phyloP scores from a whole-genome alignment of 345 rosid genomes.

The Camelina laxa region DNA sequence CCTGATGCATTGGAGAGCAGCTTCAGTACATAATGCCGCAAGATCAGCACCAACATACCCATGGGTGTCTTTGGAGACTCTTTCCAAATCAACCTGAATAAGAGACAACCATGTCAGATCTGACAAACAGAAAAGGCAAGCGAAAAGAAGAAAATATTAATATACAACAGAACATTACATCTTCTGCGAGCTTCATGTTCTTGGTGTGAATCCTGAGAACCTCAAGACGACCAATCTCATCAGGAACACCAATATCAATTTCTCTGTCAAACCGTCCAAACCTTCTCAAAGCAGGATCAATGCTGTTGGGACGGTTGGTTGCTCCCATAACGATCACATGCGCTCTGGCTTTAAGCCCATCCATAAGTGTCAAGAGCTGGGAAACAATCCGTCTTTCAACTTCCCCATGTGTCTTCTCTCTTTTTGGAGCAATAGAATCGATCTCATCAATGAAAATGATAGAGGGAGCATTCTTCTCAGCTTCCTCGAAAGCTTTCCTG shows the following conservation, averaged over 20 bases:
- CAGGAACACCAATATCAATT: conserved; percentile 95
- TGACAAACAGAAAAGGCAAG: neutral
- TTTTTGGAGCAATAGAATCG: conserved; percentile 74
- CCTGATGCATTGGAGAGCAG: conserved; percentile 75
- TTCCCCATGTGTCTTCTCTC: conserved; percentile 70
- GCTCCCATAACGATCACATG: conserved; percentile 97
- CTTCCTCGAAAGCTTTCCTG: conserved; percentile 77
- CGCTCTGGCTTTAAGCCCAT: conserved; percentile 87
- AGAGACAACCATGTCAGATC: conserved; percentile 14
- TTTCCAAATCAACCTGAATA: conserved; percentile 59
- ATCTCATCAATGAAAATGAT: conserved; percentile 73
- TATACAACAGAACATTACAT: conserved; percentile 53
- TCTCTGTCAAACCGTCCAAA: conserved; percentile 95
- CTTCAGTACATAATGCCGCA: conserved; percentile 74
- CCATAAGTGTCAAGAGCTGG: conserved; percentile 84
- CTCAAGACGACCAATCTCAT: conserved; percentile 96
- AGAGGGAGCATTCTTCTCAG: conserved; percentile 48
- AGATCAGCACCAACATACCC: conserved; percentile 77
- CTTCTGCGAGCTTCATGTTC: conserved; percentile 97
- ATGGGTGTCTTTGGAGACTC: conserved; percentile 61
- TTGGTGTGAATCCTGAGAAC: conserved; percentile 96
- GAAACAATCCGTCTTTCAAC: conserved; percentile 74
- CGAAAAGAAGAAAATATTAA: neutral
- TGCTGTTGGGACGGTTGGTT: conserved; percentile 93
- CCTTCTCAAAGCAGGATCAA: conserved; percentile 91